Evolutionary conservation across 306 rosid genomes (phyloP), one percentile per base, ranked within the genome.

Genomic region (Benincasa hispida): DNA sequence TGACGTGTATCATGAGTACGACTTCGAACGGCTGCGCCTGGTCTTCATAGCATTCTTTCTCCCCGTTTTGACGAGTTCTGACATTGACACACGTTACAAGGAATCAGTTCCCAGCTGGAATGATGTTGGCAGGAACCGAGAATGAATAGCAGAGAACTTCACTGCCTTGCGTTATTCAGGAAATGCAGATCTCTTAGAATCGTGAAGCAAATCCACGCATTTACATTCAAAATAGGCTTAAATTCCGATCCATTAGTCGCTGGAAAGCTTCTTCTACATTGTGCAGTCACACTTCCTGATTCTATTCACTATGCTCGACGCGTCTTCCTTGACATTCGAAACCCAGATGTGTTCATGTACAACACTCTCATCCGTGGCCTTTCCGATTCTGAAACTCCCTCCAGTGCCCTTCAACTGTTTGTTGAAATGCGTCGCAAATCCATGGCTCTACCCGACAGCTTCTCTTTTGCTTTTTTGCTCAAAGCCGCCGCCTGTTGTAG

Each of bases 291-390:
- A 28, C 76, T 91, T 78, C 80, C 97, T 75, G 87, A 80, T 41
- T 83, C 87, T 55, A 88, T 91, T 51, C 82, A 78, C 73, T 86
- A 91, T 63, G 83, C 89, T 60, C 86, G 87, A 82, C 87, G 84
- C 24, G 82, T 93, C 75, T 83, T 91, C 79, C 79, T 61, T 7
- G 88, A 89, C 69, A 85, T 83, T 45, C 90, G 79, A 8, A 50
- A 83, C 72, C 96, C 93, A 19, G 97, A 93, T 81, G 83, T 86
- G 22, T 93, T 89, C 92, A 91, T 93, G 92, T 85, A 84, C 92
- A 93, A 93, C 73, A 82, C 96, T 6, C 89, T 91, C 78, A 90
- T 91, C 10, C 86, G 98, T 3, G 91, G 92, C 11, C 83, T 89
- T 19, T 85, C 92, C 2, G 84, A 84, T 12, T 89, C 92, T 5